Percentiles rank a stretch among this genome's conserved stretches.
Evolutionary conservation across 1,284 basidiomycete species (phyloP).

Genomic region (Wolfiporia cocos): DNA sequence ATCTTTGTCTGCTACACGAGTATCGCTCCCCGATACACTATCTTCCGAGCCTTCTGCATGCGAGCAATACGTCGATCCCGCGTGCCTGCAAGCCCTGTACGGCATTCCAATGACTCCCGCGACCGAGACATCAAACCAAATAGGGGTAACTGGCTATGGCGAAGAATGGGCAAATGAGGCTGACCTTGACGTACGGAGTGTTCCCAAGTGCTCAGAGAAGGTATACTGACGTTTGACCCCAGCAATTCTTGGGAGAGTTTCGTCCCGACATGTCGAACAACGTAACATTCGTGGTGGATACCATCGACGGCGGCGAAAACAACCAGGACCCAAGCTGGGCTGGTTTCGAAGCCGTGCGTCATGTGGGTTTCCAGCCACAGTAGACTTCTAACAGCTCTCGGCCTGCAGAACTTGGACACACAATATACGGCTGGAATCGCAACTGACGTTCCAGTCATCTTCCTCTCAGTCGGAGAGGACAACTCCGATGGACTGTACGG

Average conservation of each 20-base stretch:
- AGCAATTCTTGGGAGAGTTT: constrained; percentile 46
- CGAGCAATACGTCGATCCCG: constrained; percentile 36
- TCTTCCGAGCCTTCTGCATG: constrained; percentile 26
- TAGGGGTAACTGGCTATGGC: constrained; percentile 55
- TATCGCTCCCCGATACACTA: constrained; percentile 43
- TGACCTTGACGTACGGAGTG: constrained; percentile 35
- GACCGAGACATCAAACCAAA: constrained; percentile 35
- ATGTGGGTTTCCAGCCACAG: neutral
- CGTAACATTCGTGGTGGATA: constrained; percentile 42
- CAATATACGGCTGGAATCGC: constrained; percentile 55
- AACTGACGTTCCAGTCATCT: constrained; percentile 24
- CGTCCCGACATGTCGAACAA: constrained; percentile 42
- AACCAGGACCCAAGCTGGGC: constrained; percentile 32
- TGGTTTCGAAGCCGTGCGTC: constrained; percentile 17
- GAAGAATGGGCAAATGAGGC: constrained; percentile 44
- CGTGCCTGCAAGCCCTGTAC: constrained; percentile 50
- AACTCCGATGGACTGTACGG: constrained; percentile 16
- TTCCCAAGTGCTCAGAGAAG: constrained; percentile 6
- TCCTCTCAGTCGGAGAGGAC: constrained; percentile 38
- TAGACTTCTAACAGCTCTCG: neutral
- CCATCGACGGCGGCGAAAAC: constrained; percentile 50
- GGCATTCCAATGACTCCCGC: constrained; percentile 40
- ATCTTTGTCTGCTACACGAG: constrained; percentile 9
- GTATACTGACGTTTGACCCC: constrained; percentile 13
- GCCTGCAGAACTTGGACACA: constrained; percentile 44